Evolutionary conservation across 2,329 filamentous ascomycete species (phyloP).

Genomic region (Trichoderma sp.): DNA sequence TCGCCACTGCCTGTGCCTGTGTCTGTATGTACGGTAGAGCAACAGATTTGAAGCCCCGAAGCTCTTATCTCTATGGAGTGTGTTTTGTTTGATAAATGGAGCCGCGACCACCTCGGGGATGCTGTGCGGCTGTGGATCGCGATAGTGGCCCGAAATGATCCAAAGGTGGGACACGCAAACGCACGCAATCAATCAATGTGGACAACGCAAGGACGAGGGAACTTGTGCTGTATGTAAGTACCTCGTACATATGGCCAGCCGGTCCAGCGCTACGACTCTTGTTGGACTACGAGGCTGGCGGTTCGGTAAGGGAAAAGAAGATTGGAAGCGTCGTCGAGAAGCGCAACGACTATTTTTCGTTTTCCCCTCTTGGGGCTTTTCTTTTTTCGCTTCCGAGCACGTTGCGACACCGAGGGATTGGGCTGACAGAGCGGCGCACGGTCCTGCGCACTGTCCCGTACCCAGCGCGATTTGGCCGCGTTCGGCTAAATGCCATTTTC

Average conservation of each 20-base stretch:
- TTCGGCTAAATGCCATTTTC: slow-evolving; percentile 13
- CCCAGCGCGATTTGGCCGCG: not conserved
- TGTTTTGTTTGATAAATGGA: not conserved
- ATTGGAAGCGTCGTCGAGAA: not conserved
- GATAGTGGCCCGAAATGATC: slow-evolving; percentile 6
- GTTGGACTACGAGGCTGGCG: not conserved
- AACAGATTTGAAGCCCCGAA: not conserved
- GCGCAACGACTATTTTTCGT: not conserved
- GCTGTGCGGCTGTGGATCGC: slow-evolving; percentile 19
- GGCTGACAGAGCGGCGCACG: not conserved
- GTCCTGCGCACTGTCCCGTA: not conserved
- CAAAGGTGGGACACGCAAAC: not conserved
- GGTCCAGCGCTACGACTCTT: not conserved
- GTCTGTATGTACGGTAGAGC: not conserved
- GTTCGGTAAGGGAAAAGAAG: not conserved
- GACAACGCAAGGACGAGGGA: not conserved
- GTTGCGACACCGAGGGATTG: not conserved
- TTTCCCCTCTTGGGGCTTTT: not conserved
- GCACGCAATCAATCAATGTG: slow-evolving; percentile 6
- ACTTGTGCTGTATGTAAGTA: not conserved
- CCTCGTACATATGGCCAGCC: not conserved
- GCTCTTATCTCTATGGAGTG: not conserved
- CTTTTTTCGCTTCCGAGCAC: not conserved
- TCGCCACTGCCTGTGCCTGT: not conserved
- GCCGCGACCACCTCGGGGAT: slow-evolving; percentile 5